These are phyloP conservation scores for Pseudogymnoascus sp. DNA, from an alignment of 2,329 filamentous ascomycete species.

Conservation along the genomic window DNA sequence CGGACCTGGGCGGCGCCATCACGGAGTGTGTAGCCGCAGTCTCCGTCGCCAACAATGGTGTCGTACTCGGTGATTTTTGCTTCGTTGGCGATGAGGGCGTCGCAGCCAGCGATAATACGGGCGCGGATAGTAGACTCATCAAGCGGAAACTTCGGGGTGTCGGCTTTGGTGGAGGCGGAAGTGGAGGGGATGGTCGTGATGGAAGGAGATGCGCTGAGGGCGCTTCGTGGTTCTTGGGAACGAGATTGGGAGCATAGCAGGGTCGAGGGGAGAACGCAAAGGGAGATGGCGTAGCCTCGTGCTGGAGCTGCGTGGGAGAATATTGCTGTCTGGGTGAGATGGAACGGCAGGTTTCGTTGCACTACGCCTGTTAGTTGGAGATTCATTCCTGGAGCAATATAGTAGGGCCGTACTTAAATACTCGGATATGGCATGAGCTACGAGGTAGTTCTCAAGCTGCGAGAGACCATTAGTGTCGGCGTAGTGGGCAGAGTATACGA, in stretches of 20 bases:
- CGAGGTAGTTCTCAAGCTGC: slow-evolving; percentile 21
- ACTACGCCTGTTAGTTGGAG: slow-evolving; percentile 14
- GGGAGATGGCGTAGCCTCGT: slow-evolving; percentile 22
- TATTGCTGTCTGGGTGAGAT: slow-evolving; percentile 22
- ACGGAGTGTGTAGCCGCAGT: slow-evolving; percentile 27
- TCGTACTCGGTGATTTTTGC: slow-evolving; percentile 47
- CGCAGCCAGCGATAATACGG: neutral
- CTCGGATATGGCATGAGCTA: slow-evolving; percentile 22
- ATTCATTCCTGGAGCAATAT: neutral
- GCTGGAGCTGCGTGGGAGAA: slow-evolving; percentile 15
- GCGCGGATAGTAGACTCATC: slow-evolving; percentile 19
- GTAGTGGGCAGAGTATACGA: slow-evolving; percentile 22
- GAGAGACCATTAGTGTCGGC: slow-evolving; percentile 24
- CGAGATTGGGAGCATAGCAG: slow-evolving; percentile 15
- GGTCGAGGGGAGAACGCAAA: slow-evolving; percentile 17
- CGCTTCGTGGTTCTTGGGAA: slow-evolving; percentile 11
- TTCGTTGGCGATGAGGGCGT: slow-evolving; percentile 42
- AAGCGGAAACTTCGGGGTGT: slow-evolving; percentile 13
- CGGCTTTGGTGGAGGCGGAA: slow-evolving; percentile 14
- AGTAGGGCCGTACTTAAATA: slow-evolving; percentile 13
- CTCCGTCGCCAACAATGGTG: slow-evolving; percentile 29
- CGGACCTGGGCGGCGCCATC: slow-evolving; percentile 23
- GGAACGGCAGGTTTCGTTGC: slow-evolving; percentile 14
- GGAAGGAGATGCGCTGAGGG: neutral
- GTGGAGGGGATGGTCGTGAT: slow-evolving; percentile 12